A percentile compares a stretch with the other conserved stretches of the same genome.
phyloP scores from a whole-genome alignment of 164 flowering plant species.

The Vitis rotundifolia region DNA sequence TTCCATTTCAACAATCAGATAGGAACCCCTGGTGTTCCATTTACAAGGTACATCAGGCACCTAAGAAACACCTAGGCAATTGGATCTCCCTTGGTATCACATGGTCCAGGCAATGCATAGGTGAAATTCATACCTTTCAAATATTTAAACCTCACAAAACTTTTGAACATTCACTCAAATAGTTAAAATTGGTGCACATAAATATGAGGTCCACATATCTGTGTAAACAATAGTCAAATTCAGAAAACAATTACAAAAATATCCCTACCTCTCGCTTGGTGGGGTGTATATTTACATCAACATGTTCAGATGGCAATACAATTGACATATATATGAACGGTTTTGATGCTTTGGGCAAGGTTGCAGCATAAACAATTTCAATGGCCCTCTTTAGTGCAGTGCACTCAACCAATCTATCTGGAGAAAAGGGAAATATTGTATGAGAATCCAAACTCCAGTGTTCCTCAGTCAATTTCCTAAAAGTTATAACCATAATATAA shows the following conservation, averaged over 20 bases:
- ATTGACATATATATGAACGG: constrained; percentile 96
- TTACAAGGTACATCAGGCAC: not conserved
- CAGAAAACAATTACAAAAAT: not conserved
- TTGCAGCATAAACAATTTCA: constrained; percentile 95
- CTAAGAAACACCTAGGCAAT: not conserved
- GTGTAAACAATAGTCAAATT: not conserved
- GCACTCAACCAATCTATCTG: constrained; percentile 97
- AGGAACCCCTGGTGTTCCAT: not conserved
- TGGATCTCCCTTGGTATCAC: not conserved
- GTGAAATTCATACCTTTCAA: not conserved
- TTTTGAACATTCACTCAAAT: too few species aligned
- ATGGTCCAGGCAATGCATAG: not conserved
- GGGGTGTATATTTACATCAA: constrained; percentile 97
- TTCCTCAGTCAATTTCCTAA: too few species aligned
- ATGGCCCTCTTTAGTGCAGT: constrained; percentile 83
- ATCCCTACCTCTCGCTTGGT: constrained; percentile 84
- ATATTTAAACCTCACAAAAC: too few species aligned
- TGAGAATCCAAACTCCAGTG: not conserved
- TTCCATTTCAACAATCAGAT: not conserved
- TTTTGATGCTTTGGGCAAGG: constrained; percentile 93
- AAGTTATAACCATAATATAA: too few species aligned
- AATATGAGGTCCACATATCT: too few species aligned
- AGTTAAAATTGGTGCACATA: too few species aligned
- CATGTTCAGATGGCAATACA: constrained; percentile 84
- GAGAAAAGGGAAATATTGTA: not conserved